Percentiles rank a stretch among this genome's conserved stretches.
Evolutionary conservation across 768 basidiomycete genomes (phyloP).

Genomic region (Amylocystis lapponica): DNA sequence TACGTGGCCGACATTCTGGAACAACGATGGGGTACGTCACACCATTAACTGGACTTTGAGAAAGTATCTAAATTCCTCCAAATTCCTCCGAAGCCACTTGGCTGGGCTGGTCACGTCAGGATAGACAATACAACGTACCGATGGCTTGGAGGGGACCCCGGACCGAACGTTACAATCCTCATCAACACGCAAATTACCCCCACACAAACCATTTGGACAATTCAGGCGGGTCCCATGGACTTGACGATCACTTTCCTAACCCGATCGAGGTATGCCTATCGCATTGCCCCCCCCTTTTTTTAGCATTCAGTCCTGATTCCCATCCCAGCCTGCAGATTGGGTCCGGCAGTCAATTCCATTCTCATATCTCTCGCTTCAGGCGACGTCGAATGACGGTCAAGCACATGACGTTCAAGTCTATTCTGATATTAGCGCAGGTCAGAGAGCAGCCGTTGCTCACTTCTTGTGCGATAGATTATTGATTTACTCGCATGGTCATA

Average conservation of each 20-base stretch:
- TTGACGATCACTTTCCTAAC: slow-evolving; percentile 33
- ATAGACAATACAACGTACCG: slow-evolving; percentile 14
- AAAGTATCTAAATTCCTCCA: too few species aligned
- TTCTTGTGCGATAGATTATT: not conserved
- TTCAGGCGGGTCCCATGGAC: slow-evolving; percentile 30
- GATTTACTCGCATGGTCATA: not conserved
- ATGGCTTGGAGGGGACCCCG: slow-evolving; percentile 10
- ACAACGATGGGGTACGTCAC: too few species aligned
- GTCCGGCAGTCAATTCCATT: slow-evolving; percentile 36
- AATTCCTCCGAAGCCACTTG: slow-evolving; percentile 1
- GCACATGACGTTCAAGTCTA: slow-evolving; percentile 32
- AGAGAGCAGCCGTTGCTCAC: not conserved
- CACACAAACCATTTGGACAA: slow-evolving; percentile 27
- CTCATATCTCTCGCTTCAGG: slow-evolving; percentile 30
- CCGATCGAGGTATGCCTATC: slow-evolving; percentile 30
- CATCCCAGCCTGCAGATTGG: slow-evolving; percentile 27
- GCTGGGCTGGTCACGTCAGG: slow-evolving; percentile 16
- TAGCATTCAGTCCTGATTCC: not conserved
- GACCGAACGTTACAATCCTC: slow-evolving; percentile 11
- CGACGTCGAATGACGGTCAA: slow-evolving; percentile 24
- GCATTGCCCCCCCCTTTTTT: not conserved
- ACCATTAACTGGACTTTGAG: too few species aligned
- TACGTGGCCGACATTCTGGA: slow-evolving; percentile 17
- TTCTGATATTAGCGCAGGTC: slow-evolving; percentile 34
- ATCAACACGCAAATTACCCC: slow-evolving; percentile 26